phyloP scores from a whole-genome alignment of 192 early-diverging fungal genomes.

The Backusella westeae region DNA sequence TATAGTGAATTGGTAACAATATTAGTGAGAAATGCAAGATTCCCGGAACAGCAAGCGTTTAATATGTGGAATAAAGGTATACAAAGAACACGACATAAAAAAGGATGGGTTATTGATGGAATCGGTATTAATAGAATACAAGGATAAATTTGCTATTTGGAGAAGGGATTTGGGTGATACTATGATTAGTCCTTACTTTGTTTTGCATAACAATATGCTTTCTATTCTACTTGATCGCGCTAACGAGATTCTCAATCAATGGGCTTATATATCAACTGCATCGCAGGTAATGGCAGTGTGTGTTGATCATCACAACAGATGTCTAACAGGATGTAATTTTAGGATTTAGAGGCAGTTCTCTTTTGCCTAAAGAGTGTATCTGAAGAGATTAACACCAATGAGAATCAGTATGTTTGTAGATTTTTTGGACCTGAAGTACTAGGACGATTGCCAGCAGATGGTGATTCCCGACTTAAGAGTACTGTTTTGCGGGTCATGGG shows the following conservation, averaged over 20 bases:
- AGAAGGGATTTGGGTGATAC: constrained; percentile 76
- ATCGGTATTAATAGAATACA: constrained; percentile 34
- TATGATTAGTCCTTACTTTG: constrained; percentile 66
- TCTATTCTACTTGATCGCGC: constrained; percentile 15
- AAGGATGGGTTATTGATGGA: neutral
- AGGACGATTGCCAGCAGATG: constrained; percentile 42
- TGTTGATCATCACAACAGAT: neutral
- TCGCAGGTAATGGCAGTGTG: neutral
- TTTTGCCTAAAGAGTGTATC: constrained; percentile 65
- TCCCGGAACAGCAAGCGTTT: constrained; percentile 54
- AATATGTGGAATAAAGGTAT: constrained; percentile 51
- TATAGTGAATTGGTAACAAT: constrained; percentile 53
- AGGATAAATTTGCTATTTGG: constrained; percentile 59
- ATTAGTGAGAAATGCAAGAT: constrained; percentile 55
- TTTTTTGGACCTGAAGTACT: constrained; percentile 60
- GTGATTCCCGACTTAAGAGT: constrained; percentile 40
- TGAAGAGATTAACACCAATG: constrained; percentile 57
- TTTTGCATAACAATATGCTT: constrained; percentile 58
- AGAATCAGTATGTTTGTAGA: constrained; percentile 52
- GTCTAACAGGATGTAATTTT: neutral
- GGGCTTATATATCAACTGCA: constrained; percentile 2
- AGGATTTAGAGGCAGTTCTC: constrained; percentile 55
- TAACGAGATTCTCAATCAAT: constrained; percentile 8
- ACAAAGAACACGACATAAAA: neutral
- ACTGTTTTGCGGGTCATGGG: constrained; percentile 46